A percentile compares a stretch with the other conserved stretches of the same genome.
phyloP scores from a whole-genome alignment of 176 grass and related monocot species.

The Oryza australiensis region DNA sequence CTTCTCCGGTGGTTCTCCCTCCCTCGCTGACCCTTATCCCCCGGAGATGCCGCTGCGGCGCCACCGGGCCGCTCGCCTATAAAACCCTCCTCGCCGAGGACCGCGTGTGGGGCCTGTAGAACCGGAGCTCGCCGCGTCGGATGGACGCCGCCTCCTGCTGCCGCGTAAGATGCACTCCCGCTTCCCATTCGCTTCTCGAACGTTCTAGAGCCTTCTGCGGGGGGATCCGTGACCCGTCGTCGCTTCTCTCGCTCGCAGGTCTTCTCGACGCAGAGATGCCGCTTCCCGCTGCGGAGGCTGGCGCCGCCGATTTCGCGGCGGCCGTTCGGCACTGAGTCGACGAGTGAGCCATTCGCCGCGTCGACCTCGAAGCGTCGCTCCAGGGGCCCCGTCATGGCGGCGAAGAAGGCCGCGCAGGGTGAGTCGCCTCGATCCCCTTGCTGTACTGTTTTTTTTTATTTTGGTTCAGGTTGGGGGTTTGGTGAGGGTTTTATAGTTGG shows the following conservation, averaged over 20 bases:
- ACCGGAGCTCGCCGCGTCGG: constrained; percentile 9
- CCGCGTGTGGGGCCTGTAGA: neutral
- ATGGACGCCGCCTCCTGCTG: constrained; percentile 81
- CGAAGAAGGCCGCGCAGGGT: constrained; percentile 88
- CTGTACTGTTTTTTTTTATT: neutral
- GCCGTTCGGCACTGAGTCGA: constrained; percentile 36
- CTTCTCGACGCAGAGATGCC: constrained; percentile 50
- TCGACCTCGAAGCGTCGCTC: constrained; percentile 66
- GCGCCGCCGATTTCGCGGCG: constrained; percentile 18
- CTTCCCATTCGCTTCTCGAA: neutral
- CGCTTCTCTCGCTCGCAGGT: constrained; percentile 32
- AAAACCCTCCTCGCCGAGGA: constrained; percentile 33
- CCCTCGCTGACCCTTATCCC: constrained; percentile 59
- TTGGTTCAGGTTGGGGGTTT: neutral
- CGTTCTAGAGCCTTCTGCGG: neutral
- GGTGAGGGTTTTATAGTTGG: neutral
- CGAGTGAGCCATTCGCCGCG: constrained; percentile 23
- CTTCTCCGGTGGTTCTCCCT: neutral
- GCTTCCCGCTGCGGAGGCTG: constrained; percentile 52
- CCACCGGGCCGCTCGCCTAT: neutral
- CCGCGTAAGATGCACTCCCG: constrained; percentile 36
- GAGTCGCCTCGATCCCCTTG: neutral
- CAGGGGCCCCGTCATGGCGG: constrained; percentile 84
- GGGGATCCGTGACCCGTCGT: neutral
- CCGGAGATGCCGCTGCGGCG: constrained; percentile 22